Conservation (phyloP, 306 rosid genomes). For the Casuarina equisetifolia region DNA sequence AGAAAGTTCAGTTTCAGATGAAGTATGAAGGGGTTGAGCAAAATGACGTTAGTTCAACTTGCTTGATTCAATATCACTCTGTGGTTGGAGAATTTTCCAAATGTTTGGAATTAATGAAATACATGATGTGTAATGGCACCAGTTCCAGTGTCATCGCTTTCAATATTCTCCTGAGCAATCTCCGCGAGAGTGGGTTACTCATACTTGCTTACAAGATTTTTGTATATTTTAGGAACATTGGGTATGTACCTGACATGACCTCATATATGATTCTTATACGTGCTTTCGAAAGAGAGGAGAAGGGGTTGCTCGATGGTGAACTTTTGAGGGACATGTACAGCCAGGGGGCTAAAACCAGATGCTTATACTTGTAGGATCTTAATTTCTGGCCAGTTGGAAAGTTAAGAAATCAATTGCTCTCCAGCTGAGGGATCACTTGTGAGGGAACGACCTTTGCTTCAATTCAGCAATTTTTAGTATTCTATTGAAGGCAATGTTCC, state of each 20-base stretch:
- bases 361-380: conserved; percentile 29
- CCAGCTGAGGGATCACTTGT: conserved; percentile 25
- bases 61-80: conserved; percentile 44
- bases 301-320: conserved; percentile 8
- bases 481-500: conserved; percentile 30
- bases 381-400: conserved; percentile 29
- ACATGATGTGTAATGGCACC: conserved; percentile 31
- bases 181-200: conserved; percentile 37
- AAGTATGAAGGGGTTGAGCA: conserved; percentile 36
- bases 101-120: conserved; percentile 38
- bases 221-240: conserved; percentile 20
- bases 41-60: conserved; percentile 32
- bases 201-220: conserved; percentile 29
- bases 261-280: conserved; percentile 41
- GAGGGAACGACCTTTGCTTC: conserved; percentile 32
- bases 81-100: conserved; percentile 27
- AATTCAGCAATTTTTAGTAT: conserved; percentile 31
- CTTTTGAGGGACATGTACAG: conserved; percentile 33
- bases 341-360: conserved; percentile 36
- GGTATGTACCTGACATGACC: conserved; percentile 18
- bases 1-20: conserved; percentile 34
- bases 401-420: conserved; percentile 35
- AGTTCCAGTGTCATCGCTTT: conserved; percentile 28
- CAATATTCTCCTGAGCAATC: conserved; percentile 35
- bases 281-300: conserved; percentile 29